Evolutionary conservation across 805 yeast genomes (phyloP), one percentile per base, ranked within the genome.

Genomic region (Wickerhamiella spandovensis): DNA sequence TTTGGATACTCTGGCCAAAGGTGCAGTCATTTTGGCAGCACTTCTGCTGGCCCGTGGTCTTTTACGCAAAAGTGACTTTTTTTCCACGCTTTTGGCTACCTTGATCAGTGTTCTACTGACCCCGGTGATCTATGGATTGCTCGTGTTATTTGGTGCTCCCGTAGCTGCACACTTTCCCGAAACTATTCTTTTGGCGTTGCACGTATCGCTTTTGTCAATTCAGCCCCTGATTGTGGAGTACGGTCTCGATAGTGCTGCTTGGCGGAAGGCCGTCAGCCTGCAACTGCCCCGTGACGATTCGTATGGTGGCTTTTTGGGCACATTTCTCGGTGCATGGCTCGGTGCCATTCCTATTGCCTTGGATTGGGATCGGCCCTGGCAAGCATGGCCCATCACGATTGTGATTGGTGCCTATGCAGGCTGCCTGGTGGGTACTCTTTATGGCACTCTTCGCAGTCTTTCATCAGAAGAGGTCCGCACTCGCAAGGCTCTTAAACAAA

Each of bases 361-460:
- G 52, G 98, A 90, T 65, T 90, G 98, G 98, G 98, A 90, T 64
- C 74, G 97, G 59, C 85, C 83, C 23, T 90, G 98, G 98, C 98
- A 90, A 66, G 75, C 72, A 48, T 90, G 96, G 94, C 98, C 98
- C 6, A 77, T 87, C 49, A 90, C 97, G 0, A 72, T 90, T 43
- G 70, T 90, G 13, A 72, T 76, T 8, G 97, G 97, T 1, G 79
- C 80, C 0, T 86, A 85, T 59, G 30, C 71, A 0, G 97, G 96
- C n/a, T 76, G 81, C 2, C 70, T 78, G 25, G 57, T 75, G 2
- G 96, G 95, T 2, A 23, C 37, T 12, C 30, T 44, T 24, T 43
- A 43, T 15, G 45, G 45, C n/a, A 23, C 32, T 12, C 17, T 43
- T 10, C 45, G 45, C 13, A 15, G 22, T 15, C 46, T 41, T 20